phyloP scores from a whole-genome alignment of 345 rosid species.

The Trapa incisa region DNA sequence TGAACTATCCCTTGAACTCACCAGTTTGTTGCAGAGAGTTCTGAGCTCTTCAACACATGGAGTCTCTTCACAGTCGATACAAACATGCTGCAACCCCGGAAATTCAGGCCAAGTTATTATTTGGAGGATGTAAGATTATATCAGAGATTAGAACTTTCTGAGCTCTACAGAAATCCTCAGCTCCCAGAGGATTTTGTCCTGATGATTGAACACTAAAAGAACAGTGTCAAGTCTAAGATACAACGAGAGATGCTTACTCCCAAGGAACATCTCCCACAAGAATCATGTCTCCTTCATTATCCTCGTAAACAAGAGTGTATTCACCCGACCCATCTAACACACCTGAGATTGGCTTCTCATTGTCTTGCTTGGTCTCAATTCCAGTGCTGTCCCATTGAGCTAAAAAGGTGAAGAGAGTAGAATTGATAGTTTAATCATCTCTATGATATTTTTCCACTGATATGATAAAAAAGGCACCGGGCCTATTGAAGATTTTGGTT shows the following conservation, averaged over 20 bases:
- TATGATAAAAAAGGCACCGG: not conserved
- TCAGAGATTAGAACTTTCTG: not conserved
- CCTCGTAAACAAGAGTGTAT: constrained; percentile 93
- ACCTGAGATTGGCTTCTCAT: constrained; percentile 54
- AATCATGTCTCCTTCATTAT: constrained; percentile 98
- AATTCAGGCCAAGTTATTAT: not conserved
- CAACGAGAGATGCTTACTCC: constrained; percentile 65
- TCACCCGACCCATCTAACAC: constrained; percentile 75
- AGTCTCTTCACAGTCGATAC: constrained; percentile 83
- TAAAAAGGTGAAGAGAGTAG: constrained; percentile 10
- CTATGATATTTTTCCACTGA: not conserved
- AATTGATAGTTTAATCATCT: not conserved
- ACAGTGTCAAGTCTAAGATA: not conserved
- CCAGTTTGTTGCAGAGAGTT: constrained; percentile 43
- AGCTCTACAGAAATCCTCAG: too few species aligned
- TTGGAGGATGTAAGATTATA: not conserved
- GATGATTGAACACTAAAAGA: not conserved
- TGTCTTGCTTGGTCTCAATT: constrained; percentile 38
- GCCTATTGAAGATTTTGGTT: not conserved
- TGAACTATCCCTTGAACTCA: constrained; percentile 11
- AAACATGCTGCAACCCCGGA: constrained; percentile 62
- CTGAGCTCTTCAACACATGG: constrained; percentile 77
- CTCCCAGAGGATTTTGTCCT: too few species aligned
- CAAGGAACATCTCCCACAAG: constrained; percentile 99
- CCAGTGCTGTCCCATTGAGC: constrained; percentile 73